A percentile compares a stretch with the other conserved stretches of the same genome.
phyloP scores from a whole-genome alignment of 352 stramenopile genomes.

The Pythium rishiriense region DNA sequence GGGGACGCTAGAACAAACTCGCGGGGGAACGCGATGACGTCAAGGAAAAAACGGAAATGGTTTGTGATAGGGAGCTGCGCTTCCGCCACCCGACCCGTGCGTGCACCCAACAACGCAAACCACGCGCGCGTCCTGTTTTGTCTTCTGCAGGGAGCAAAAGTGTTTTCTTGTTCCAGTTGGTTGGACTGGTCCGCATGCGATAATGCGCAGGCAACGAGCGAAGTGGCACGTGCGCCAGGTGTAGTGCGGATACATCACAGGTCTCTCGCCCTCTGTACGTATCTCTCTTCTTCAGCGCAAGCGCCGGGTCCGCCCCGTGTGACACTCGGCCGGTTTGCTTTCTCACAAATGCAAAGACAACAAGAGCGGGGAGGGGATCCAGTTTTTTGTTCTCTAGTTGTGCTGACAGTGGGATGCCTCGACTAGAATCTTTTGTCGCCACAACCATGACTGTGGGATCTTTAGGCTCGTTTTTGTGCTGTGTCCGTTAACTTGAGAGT shows the following conservation, averaged over 20 bases:
- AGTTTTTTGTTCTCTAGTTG: neutral
- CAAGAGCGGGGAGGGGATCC: too few species aligned
- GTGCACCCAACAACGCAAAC: conserved; percentile 13
- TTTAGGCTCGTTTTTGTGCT: neutral
- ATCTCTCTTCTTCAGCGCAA: neutral
- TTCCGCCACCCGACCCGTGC: too few species aligned
- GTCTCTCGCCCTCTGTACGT: neutral
- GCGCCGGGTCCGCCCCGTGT: neutral
- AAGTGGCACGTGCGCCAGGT: neutral
- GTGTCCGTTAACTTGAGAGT: neutral
- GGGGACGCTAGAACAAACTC: neutral
- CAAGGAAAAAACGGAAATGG: conserved; percentile 14
- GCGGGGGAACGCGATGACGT: neutral
- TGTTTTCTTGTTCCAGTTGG: neutral
- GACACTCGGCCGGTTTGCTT: neutral
- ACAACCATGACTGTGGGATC: neutral
- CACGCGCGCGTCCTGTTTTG: conserved; percentile 2
- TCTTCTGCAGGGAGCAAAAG: neutral
- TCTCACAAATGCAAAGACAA: too few species aligned
- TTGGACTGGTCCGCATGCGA: neutral
- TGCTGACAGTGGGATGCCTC: neutral
- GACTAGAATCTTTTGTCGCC: neutral
- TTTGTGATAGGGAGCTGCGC: neutral
- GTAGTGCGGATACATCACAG: neutral
- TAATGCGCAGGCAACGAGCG: neutral